Percentiles rank a stretch among this genome's conserved stretches.
phyloP scores from a whole-genome alignment of 2,329 filamentous ascomycete genomes.

The Aspergillus sp. region DNA sequence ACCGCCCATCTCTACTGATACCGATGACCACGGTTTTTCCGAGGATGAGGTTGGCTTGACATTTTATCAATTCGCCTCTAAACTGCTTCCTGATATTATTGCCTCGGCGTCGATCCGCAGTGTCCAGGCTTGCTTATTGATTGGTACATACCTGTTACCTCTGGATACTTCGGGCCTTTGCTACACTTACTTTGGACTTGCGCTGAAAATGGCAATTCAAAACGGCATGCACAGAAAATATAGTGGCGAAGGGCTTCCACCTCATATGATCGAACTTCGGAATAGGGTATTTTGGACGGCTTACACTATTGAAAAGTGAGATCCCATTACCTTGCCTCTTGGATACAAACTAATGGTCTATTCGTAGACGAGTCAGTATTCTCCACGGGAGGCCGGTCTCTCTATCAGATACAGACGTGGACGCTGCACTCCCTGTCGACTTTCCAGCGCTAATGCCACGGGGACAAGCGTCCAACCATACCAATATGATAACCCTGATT shows the following conservation, averaged over 20 bases:
- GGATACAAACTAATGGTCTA: constrained; percentile 9
- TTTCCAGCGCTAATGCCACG: constrained; percentile 45
- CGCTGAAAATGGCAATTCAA: constrained; percentile 58
- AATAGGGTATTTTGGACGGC: constrained; percentile 60
- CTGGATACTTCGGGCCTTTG: constrained; percentile 58
- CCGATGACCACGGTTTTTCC: constrained; percentile 41
- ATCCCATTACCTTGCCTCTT: neutral
- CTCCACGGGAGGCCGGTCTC: constrained; percentile 59
- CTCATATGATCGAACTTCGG: constrained; percentile 52
- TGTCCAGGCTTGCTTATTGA: constrained; percentile 58
- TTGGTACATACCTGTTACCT: constrained; percentile 57
- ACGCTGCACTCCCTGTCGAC: constrained; percentile 54
- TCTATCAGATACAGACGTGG: constrained; percentile 53
- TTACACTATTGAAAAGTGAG: constrained; percentile 57
- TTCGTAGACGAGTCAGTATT: constrained; percentile 52
- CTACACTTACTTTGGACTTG: constrained; percentile 58
- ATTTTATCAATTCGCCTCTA: constrained; percentile 58
- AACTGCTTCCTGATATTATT: constrained; percentile 58
- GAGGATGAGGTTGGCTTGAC: constrained; percentile 57
- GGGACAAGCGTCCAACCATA: constrained; percentile 44
- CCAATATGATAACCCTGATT: constrained; percentile 50
- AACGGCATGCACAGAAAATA: constrained; percentile 61
- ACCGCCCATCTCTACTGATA: constrained; percentile 21
- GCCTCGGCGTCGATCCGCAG: constrained; percentile 57
- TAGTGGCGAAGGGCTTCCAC: constrained; percentile 48